Evolutionary conservation across 2,329 filamentous ascomycete genomes (phyloP).

Genomic region (Ascocoryne sarcoides): DNA sequence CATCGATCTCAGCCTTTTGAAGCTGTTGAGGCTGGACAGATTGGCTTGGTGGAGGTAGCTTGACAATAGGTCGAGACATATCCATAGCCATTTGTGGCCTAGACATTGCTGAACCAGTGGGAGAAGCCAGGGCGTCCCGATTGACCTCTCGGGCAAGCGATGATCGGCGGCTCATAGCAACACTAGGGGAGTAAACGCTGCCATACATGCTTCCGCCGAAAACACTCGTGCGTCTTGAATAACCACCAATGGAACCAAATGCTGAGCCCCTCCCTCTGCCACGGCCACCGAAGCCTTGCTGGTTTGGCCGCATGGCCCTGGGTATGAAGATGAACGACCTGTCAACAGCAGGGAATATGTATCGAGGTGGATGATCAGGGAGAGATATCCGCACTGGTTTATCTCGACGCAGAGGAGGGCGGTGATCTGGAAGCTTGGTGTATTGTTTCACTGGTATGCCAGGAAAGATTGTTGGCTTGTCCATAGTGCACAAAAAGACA

Average conservation of each 20-base stretch:
- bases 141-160: conserved; percentile 61
- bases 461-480: conserved; percentile 60
- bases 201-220: conserved; percentile 60
- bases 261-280: conserved; percentile 64
- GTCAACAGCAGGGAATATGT: conserved; percentile 84
- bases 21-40: conserved; percentile 18
- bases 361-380: conserved; percentile 68
- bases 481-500: conserved; percentile 70
- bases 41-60: conserved; percentile 56
- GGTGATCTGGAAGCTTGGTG: conserved; percentile 87
- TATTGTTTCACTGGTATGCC: conserved; percentile 81
- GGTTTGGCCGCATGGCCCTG: conserved; percentile 83
- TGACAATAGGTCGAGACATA: conserved; percentile 62
- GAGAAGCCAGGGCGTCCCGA: conserved; percentile 70
- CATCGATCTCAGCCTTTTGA: conserved; percentile 27
- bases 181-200: conserved; percentile 76
- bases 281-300: conserved; percentile 61
- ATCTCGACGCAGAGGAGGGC: conserved; percentile 86
- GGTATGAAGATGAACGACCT: conserved; percentile 98
- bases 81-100: conserved; percentile 55
- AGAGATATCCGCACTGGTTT: conserved; percentile 93
- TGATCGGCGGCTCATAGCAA: conserved; percentile 81
- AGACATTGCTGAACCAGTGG: conserved; percentile 69
- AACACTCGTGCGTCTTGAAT: conserved; percentile 73
- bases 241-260: conserved; percentile 56